Evolutionary conservation across 1,139 yeast genomes (phyloP), one percentile per base, ranked within the genome.

Genomic region (Hansenula lynferdii): DNA sequence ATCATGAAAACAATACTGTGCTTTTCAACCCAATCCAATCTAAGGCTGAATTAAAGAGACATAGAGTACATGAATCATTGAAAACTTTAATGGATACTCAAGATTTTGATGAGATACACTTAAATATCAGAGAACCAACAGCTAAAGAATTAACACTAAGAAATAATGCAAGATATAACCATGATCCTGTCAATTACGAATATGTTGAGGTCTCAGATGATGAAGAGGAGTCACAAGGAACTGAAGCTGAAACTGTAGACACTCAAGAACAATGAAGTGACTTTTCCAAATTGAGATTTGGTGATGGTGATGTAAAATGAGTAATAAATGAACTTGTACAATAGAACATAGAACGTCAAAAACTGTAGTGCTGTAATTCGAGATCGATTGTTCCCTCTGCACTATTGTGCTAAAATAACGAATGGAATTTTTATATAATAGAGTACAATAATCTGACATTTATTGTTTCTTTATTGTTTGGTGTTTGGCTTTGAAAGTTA

Each of bases 21-120:
- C 75, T 71, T 50, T 92, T 84, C 59, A 77, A 83, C 44, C 96
- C 97, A 9, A 67, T 90, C 20, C 70, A 77, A 12, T 90, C 94
- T 26, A 80, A 82, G 50, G 75, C 87, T 35, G 94, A 83, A 50
- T 75, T 92, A 57, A 86, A 85, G 65, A 83, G 90, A 56, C 80
- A 95, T 57, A 79, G 97, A 61, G 78, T 80, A 19, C 76, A 72
- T 44, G 76, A 79, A 14, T 37, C 50, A 5, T 69, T 73, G 42
- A 73, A 75, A 43, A 64, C 70, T 38, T 72, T 75, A 44, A 66
- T 73, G 39, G 70, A 68, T 43, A 75, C 73, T 36, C 67, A 73
- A 38, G 73, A 77, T 23, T 61, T 65, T 37, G 81, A 77, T 52
- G 71, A 67, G 16, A 69, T 87, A 37, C 77, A 80, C 41, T 67